These are phyloP conservation scores for Solanum aculeatissimum DNA, from an alignment of 305 asterid species.

Conservation along the genomic window DNA sequence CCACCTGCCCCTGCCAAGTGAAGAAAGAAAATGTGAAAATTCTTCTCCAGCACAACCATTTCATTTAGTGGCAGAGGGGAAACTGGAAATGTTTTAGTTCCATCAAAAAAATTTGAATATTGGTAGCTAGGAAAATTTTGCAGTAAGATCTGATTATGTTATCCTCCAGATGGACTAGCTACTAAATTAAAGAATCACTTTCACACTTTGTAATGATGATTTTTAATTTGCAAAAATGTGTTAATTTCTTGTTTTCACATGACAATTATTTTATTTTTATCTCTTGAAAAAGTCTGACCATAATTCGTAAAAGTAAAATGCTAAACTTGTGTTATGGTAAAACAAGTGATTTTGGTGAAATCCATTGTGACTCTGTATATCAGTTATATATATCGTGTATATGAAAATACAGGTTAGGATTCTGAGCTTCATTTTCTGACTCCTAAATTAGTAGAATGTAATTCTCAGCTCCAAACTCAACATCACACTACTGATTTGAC, in stretches of 20 bases:
- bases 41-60: not conserved
- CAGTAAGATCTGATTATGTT: not conserved
- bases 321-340: too few relatives aligned
- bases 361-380: not conserved
- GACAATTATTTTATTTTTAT: not conserved
- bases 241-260: not conserved
- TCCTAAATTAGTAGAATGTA: not conserved
- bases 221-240: not conserved
- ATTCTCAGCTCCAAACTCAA: not conserved
- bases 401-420: not conserved
- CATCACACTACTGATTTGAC: not conserved
- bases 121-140: not conserved
- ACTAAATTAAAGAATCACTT: not conserved
- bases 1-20: slow-evolving; percentile 29
- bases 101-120: not conserved
- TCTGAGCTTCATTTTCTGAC: not conserved
- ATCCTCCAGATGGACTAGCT: not conserved
- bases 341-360: not conserved
- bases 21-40: not conserved
- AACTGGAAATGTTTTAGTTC: not conserved
- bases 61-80: not conserved
- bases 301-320: too few relatives aligned
- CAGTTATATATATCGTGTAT: not conserved
- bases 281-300: not conserved
- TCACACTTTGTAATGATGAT: not conserved